Evolutionary conservation across 495 filamentous ascomycete species (phyloP), one percentile per base, ranked within the genome.

Genomic region (Penicillium bovifimosum): DNA sequence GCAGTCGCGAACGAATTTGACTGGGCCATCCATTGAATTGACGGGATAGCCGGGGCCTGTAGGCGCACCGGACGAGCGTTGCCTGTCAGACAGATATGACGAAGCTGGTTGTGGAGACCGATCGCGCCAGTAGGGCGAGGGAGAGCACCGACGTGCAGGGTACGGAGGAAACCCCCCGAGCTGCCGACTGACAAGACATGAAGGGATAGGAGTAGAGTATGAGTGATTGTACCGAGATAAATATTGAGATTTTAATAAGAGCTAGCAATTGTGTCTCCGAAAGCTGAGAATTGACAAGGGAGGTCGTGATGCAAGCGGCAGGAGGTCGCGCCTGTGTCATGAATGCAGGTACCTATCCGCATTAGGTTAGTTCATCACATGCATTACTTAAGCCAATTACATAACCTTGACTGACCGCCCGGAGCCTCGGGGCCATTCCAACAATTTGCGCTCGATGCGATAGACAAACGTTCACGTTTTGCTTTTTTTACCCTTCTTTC

Each of bases 141-240:
- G 35, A 65, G 52, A 40, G 54, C 58, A 52, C 47, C 55, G 50
- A 65, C 39, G 32, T 58, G 60, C 39, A 71, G 58, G 49, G 59
- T 62, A 34, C 60, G 65, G 34, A 71, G 57, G 35, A 64, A 49
- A 53, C 59, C 54, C 41, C 62, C 26, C 67, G 64, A 44, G 53
- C 58, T 41, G 57, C 64, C 27, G 62, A 50, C 49, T 66, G 66
- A 18, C 63, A 55, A 67, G 65, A 47, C 70, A 75, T 75, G 36
- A 43, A 42, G 16, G 9, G 10, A n/a, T 10, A 20, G 52, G 1
- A 11, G 10, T 35, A 27, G 14, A 48, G 18, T 18, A 5, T 35
- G 5, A 42, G 40, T 26, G n/a, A 28, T 3, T 27, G n/a, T 16
- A 13, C 3, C 28, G n/a, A n/a, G 39, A 47, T 38, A 14, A 24